These are phyloP conservation scores for Chaetomium globosum DNA, from an alignment of 2,329 filamentous ascomycete species.

Conservation along the genomic window DNA sequence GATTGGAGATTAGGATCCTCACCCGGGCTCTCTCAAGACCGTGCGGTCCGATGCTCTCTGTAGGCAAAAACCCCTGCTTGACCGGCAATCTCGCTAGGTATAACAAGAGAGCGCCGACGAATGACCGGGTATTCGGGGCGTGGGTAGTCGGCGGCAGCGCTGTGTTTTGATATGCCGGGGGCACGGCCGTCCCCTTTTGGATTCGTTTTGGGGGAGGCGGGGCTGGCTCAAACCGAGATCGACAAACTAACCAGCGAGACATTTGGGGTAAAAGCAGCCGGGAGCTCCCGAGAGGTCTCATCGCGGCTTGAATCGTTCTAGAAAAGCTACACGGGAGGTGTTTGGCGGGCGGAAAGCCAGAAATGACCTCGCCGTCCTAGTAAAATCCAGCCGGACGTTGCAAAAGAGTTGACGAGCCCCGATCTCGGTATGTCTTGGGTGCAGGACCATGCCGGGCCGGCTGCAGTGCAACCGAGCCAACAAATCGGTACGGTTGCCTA, in stretches of 20 bases:
- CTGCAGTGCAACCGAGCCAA: slow-evolving; percentile 19
- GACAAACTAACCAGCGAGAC: not conserved
- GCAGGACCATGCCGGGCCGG: slow-evolving; percentile 10
- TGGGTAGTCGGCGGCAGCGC: not conserved
- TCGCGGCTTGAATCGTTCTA: not conserved
- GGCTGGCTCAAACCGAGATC: slow-evolving; percentile 6
- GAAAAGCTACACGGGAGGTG: not conserved
- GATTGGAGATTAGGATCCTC: not conserved
- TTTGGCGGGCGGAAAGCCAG: not conserved
- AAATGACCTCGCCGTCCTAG: not conserved
- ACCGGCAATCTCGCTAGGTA: not conserved
- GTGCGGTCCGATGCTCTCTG: not conserved
- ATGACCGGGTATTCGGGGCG: not conserved
- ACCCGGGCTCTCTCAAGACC: not conserved
- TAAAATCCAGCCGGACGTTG: slow-evolving; percentile 12
- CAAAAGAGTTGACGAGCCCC: slow-evolving; percentile 11
- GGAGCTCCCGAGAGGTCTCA: not conserved
- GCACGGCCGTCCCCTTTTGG: not conserved
- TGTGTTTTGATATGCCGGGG: not conserved
- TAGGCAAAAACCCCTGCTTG: not conserved
- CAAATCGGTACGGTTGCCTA: slow-evolving; percentile 17
- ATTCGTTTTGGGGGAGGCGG: not conserved
- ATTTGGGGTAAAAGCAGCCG: not conserved
- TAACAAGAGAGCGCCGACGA: not conserved
- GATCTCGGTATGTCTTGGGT: slow-evolving; percentile 12